phyloP scores from a whole-genome alignment of 108 stramenopile species.

The Cyclotella baltica region DNA sequence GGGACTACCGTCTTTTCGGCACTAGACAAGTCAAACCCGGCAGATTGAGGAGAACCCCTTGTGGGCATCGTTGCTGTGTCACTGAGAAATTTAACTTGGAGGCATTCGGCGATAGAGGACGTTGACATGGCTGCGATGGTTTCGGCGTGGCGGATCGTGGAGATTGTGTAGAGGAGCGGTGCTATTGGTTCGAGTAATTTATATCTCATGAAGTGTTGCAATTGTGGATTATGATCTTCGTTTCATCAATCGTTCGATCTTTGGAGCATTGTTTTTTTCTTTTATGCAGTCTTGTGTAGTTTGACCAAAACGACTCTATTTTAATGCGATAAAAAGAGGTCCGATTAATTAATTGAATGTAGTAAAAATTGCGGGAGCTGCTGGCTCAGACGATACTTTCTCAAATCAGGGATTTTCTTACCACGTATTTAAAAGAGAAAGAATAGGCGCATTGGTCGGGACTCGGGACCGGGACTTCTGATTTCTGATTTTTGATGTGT shows the following conservation, averaged over 20 bases:
- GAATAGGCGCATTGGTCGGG: no score
- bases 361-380: background rate
- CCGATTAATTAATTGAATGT: no score
- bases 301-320: no score
- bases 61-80: slow-evolving; percentile 74
- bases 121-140: slow-evolving; percentile 17
- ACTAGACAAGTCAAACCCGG: slow-evolving; percentile 85
- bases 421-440: no score
- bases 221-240: background rate
- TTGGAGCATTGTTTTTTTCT: no score
- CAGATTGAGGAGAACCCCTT: slow-evolving; percentile 72
- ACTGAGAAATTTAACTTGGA: slow-evolving; percentile 75
- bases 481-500: no score
- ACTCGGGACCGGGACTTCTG: no score
- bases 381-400: no score
- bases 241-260: no score
- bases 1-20: slow-evolving; percentile 67
- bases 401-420: no score
- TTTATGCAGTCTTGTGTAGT: no score
- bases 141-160: background rate
- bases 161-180: background rate
- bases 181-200: slow-evolving; percentile 1
- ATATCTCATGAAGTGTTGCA: background rate
- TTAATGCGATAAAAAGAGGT: no score
- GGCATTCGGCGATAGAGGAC: slow-evolving; percentile 17